Percentiles rank a stretch among this genome's conserved stretches.
Evolutionary conservation across 129 eudicot species (phyloP).

Genomic region (Flaveria robusta): DNA sequence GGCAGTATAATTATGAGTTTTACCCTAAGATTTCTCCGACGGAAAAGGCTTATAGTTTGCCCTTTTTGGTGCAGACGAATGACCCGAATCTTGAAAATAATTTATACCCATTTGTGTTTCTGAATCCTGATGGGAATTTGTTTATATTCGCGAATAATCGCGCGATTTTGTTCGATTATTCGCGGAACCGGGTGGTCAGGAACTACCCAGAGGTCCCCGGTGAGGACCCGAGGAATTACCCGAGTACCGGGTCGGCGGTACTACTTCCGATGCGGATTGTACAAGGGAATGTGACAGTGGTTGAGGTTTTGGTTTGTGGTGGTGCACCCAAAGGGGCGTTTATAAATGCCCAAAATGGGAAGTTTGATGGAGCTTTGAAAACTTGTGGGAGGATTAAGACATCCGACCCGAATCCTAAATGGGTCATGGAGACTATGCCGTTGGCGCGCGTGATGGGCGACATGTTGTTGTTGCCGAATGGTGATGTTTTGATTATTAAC

Average conservation of each 20-base stretch:
- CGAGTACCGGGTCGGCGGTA: constrained; percentile 84
- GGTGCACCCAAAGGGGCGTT: constrained; percentile 66
- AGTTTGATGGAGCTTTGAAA: constrained; percentile 49
- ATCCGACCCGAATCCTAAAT: constrained; percentile 55
- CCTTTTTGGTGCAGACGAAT: constrained; percentile 55
- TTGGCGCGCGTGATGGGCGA: constrained; percentile 71
- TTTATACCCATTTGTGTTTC: constrained; percentile 75
- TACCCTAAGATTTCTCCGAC: constrained; percentile 46
- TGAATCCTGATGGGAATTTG: constrained; percentile 64
- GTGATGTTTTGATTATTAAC: constrained; percentile 57
- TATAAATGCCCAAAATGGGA: constrained; percentile 40
- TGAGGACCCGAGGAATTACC: constrained; percentile 81
- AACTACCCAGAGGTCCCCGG: constrained; percentile 63
- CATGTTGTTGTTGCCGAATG: constrained; percentile 64
- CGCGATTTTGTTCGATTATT: constrained; percentile 64
- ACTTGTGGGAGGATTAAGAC: constrained; percentile 57
- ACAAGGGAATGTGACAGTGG: constrained; percentile 29
- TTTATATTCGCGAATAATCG: constrained; percentile 75
- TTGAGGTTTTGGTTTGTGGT: constrained; percentile 78
- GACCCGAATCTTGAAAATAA: constrained; percentile 64
- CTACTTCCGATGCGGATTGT: constrained; percentile 62
- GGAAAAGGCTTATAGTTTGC: constrained; percentile 36
- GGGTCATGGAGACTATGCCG: constrained; percentile 79
- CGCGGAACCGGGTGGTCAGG: constrained; percentile 39
- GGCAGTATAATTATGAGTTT: constrained; percentile 67